A percentile compares a stretch with the other conserved stretches of the same genome.
Conservation (phyloP, 768 basidiomycete species). For the Russula abietina region DNA sequence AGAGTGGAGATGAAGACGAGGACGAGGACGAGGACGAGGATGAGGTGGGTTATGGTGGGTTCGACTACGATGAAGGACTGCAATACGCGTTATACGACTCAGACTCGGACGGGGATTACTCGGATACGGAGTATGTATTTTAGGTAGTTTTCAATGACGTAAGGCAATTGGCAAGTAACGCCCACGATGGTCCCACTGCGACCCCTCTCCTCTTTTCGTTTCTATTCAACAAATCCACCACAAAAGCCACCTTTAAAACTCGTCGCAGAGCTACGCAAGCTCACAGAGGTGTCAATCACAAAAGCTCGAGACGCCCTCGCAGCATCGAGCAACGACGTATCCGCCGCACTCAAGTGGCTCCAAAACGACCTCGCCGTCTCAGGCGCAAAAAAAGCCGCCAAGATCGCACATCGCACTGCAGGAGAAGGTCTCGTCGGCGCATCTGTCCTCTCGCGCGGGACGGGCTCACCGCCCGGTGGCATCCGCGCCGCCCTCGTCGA, state of each 20-base stretch:
- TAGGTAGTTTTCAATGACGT: too few relatives aligned
- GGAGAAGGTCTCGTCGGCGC: constrained; percentile 75
- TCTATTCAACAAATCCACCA: constrained; percentile 47
- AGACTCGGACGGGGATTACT: too few relatives aligned
- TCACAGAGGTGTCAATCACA: constrained; percentile 71
- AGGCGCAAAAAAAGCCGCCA: constrained; percentile 76
- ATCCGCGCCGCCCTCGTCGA: constrained; percentile 84
- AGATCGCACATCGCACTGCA: constrained; percentile 68
- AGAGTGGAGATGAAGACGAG: too few relatives aligned
- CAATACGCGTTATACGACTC: too few relatives aligned
- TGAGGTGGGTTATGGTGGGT: too few relatives aligned
- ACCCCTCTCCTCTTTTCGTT: constrained; percentile 26
- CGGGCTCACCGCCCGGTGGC: constrained; percentile 36
- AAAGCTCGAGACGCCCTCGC: constrained; percentile 86
- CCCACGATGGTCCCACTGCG: constrained; percentile 12
- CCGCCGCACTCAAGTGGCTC: constrained; percentile 75
- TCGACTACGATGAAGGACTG: too few relatives aligned
- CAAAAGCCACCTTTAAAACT: constrained; percentile 65
- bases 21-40: neutral
- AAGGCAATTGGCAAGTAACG: neutral
- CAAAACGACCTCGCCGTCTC: constrained; percentile 62
- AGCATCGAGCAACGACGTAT: constrained; percentile 66
- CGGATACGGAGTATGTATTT: too few relatives aligned
- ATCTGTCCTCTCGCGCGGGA: constrained; percentile 64
- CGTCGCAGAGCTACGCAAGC: constrained; percentile 80